Evolutionary conservation across 2,329 filamentous ascomycete genomes (phyloP).

Genomic region (Coccinonectria pachysandricola): DNA sequence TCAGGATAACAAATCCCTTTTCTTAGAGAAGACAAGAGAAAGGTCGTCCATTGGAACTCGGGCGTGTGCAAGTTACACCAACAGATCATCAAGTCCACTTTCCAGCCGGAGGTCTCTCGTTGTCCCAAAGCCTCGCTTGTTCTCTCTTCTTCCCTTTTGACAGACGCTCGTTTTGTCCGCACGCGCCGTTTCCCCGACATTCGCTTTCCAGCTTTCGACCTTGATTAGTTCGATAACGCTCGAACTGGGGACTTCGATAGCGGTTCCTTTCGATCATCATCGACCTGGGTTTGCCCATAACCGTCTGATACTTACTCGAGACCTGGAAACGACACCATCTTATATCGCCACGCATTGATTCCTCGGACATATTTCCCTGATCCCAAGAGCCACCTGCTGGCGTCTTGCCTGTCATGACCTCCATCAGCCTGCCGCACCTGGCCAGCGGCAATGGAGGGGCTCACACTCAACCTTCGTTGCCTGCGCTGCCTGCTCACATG

Average conservation of each 20-base stretch:
- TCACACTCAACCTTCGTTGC: constrained; percentile 78
- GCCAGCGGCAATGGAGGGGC: constrained; percentile 44
- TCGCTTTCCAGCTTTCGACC: constrained; percentile 1
- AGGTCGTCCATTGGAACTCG: no score
- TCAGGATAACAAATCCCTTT: constrained; percentile 23
- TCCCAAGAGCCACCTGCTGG: constrained; percentile 19
- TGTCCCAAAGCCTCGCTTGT: constrained; percentile 9
- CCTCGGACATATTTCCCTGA: constrained; percentile 5
- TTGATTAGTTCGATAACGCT: no score
- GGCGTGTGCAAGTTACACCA: no score
- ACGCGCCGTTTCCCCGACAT: constrained; percentile 4
- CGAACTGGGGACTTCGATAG: no score
- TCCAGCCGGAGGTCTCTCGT: constrained; percentile 13
- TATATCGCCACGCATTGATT: constrained; percentile 4
- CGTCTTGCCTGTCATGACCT: constrained; percentile 28
- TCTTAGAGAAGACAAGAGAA: no score
- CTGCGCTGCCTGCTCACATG: constrained; percentile 73
- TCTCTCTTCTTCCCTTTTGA: constrained; percentile 8
- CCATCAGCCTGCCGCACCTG: constrained; percentile 44
- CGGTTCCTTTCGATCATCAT: no score
- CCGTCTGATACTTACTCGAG: no score
- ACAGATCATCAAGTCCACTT: constrained; percentile 11
- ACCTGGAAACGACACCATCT: not conserved
- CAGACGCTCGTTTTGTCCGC: constrained; percentile 18
- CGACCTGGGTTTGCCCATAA: no score